A percentile compares a stretch with the other conserved stretches of the same genome.
phyloP scores from a whole-genome alignment of 108 stramenopile genomes.

The Skeletonema marinoi region DNA sequence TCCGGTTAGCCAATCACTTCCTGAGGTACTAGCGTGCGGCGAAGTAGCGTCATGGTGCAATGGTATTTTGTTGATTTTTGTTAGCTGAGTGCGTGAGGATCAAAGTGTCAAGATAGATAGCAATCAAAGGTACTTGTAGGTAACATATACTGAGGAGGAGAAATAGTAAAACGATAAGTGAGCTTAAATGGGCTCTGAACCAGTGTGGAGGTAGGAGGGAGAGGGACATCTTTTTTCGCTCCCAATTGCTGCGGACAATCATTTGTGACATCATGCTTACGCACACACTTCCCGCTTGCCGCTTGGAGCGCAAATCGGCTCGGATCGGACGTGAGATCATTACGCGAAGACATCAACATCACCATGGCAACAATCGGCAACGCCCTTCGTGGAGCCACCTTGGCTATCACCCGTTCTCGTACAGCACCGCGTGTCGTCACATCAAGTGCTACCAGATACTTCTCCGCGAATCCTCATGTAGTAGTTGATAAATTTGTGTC shows the following conservation, averaged over 20 bases:
- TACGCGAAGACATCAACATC: background rate
- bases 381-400: constrained; percentile 7
- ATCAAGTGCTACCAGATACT: background rate
- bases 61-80: too few species aligned
- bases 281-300: background rate
- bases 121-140: too few species aligned
- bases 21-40: too few species aligned
- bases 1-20: too few species aligned
- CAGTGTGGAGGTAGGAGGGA: too few species aligned
- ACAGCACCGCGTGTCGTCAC: background rate
- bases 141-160: too few species aligned
- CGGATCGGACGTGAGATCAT: background rate
- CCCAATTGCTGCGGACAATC: background rate
- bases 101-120: too few species aligned
- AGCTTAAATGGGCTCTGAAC: too few species aligned
- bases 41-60: too few species aligned
- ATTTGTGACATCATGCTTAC: background rate
- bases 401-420: constrained; percentile 12
- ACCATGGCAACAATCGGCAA: constrained; percentile 7
- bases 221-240: too few species aligned
- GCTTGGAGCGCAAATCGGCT: background rate
- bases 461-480: constrained; percentile 32
- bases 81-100: too few species aligned
- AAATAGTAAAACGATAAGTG: too few species aligned
- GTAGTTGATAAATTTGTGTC: constrained; percentile 38